These are phyloP conservation scores for Cinchona pubescens DNA, from an alignment of 257 asterid species.

Conservation along the genomic window DNA sequence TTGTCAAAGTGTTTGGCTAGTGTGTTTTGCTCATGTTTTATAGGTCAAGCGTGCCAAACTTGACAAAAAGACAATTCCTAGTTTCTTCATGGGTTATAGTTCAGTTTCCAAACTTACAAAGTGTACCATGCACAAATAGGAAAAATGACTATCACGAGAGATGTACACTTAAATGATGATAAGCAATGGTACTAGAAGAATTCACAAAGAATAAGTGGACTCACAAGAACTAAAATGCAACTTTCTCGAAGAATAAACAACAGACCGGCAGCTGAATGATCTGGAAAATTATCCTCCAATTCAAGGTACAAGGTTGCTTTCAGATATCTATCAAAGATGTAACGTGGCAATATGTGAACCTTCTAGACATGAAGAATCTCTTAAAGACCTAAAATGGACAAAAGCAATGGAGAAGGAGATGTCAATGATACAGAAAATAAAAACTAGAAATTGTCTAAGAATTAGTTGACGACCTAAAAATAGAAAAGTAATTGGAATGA, in stretches of 20 bases:
- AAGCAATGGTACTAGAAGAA: background rate
- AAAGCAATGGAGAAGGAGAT: conserved; percentile 11
- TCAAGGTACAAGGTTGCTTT: background rate
- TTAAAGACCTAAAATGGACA: background rate
- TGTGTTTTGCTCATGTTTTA: background rate
- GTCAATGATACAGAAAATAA: conserved; percentile 2
- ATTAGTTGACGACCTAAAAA: background rate
- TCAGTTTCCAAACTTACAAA: background rate
- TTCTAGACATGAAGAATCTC: background rate
- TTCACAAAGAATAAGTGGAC: no score
- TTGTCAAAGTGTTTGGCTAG: background rate
- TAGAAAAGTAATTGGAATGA: conserved; percentile 17
- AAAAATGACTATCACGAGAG: background rate
- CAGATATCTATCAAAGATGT: conserved; percentile 18
- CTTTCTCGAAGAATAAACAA: no score
- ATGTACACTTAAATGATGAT: background rate
- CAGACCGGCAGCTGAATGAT: background rate
- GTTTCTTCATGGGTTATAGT: background rate
- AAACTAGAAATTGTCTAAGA: no score
- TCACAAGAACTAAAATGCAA: no score
- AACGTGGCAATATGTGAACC: conserved; percentile 13
- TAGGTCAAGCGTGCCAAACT: background rate
- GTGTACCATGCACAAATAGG: background rate
- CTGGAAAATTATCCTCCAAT: background rate
- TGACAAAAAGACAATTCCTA: background rate